Percentiles rank a stretch among this genome's conserved stretches.
phyloP scores from a whole-genome alignment of 2,329 filamentous ascomycete species.

The Pyricularia pennisetigena region DNA sequence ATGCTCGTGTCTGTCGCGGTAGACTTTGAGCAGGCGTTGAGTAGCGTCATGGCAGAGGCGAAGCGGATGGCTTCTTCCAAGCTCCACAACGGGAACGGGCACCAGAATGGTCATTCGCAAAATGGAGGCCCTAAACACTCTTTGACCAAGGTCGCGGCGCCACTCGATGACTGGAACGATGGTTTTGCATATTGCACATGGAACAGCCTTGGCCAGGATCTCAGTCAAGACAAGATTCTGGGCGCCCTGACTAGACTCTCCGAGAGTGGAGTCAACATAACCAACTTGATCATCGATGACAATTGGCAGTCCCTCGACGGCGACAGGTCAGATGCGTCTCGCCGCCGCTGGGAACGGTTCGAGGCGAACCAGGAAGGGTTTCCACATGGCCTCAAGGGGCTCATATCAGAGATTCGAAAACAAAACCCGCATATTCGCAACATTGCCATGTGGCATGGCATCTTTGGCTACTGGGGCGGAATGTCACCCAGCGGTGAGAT shows the following conservation, averaged over 20 bases:
- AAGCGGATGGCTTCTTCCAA: neutral
- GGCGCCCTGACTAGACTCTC: constrained; percentile 63
- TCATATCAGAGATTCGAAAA: constrained; percentile 58
- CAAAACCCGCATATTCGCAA: constrained; percentile 66
- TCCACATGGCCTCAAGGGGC: constrained; percentile 65
- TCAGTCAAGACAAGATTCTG: constrained; percentile 74
- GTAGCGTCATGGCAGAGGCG: neutral
- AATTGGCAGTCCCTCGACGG: constrained; percentile 80
- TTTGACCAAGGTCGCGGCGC: neutral
- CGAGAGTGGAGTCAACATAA: constrained; percentile 63
- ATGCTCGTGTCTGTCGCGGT: neutral
- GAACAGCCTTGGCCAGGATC: constrained; percentile 79
- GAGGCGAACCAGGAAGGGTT: constrained; percentile 76
- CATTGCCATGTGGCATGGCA: constrained; percentile 88
- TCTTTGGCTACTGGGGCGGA: constrained; percentile 84
- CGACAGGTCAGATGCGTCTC: constrained; percentile 38
- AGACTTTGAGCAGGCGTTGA: neutral
- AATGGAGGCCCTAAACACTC: neutral
- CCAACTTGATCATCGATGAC: constrained; percentile 89
- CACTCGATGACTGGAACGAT: constrained; percentile 2
- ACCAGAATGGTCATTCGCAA: neutral
- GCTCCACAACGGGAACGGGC: neutral
- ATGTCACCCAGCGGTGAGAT: constrained; percentile 67
- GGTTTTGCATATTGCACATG: constrained; percentile 49
- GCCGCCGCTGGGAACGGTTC: constrained; percentile 67